phyloP scores from a whole-genome alignment of 257 asterid species.

The Nicotiana noctiflora region DNA sequence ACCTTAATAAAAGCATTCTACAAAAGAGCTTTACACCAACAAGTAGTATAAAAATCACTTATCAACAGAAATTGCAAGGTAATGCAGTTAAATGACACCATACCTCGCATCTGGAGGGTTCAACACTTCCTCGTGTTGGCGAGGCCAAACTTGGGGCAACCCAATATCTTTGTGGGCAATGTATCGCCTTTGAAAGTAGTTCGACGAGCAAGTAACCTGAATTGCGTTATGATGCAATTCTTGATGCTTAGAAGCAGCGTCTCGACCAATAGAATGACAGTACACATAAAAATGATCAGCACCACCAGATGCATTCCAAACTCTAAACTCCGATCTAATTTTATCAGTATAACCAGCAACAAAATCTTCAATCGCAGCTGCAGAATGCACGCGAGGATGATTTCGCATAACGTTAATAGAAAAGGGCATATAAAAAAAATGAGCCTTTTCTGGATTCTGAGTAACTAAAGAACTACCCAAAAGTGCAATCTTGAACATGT shows the following conservation, averaged over 20 bases:
- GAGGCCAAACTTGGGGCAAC: constrained; percentile 86
- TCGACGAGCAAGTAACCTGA: constrained; percentile 67
- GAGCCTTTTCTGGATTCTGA: constrained; percentile 39
- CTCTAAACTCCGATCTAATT: constrained; percentile 38
- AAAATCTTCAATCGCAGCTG: constrained; percentile 43
- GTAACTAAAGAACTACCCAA: constrained; percentile 44
- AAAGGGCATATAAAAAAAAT: constrained; percentile 71
- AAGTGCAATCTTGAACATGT: constrained; percentile 70
- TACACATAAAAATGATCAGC: constrained; percentile 68
- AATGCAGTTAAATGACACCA: neutral
- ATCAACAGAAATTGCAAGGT: neutral
- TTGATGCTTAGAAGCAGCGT: constrained; percentile 51
- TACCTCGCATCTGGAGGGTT: constrained; percentile 50
- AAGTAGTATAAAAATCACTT: no score
- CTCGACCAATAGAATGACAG: constrained; percentile 70
- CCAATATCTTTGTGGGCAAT: constrained; percentile 61
- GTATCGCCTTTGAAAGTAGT: constrained; percentile 72
- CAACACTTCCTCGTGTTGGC: constrained; percentile 17
- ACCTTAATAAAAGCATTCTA: no score
- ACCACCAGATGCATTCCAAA: constrained; percentile 76
- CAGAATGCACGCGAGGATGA: constrained; percentile 48
- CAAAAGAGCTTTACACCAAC: neutral
- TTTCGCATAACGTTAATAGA: constrained; percentile 71
- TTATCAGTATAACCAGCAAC: constrained; percentile 44
- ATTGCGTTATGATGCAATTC: constrained; percentile 50